Conservation (phyloP, 2,329 filamentous ascomycete genomes). For the Pyrenophora tritici-repentis region DNA sequence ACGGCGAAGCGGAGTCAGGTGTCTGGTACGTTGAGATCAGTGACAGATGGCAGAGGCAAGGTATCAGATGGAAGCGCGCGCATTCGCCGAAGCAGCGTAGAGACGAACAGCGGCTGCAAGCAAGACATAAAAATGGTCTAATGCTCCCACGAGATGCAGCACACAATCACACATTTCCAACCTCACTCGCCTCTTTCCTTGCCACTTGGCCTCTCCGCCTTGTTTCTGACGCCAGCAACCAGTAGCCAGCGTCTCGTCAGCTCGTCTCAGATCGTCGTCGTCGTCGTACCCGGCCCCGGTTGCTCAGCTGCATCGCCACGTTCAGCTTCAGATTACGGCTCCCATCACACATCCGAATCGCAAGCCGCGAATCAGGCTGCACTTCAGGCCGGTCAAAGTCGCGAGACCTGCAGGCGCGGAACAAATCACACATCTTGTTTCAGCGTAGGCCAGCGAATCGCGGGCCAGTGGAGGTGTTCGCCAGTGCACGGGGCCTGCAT, state of each 20-base stretch:
- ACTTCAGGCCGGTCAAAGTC: slow-evolving; percentile 17
- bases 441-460: slow-evolving; percentile 30
- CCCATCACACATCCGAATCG: slow-evolving; percentile 31
- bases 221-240: slow-evolving; percentile 22
- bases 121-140: slow-evolving; percentile 41
- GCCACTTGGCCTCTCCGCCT: slow-evolving; percentile 5
- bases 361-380: slow-evolving; percentile 34
- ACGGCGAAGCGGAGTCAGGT: slow-evolving; percentile 39
- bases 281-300: slow-evolving; percentile 23
- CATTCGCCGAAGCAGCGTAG: slow-evolving; percentile 34
- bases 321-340: slow-evolving; percentile 23
- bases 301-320: slow-evolving; percentile 28
- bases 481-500: slow-evolving; percentile 25
- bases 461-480: slow-evolving; percentile 18
- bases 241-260: slow-evolving; percentile 35
- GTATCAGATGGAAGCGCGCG: slow-evolving; percentile 46
- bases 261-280: slow-evolving; percentile 9
- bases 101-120: slow-evolving; percentile 43
- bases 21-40: not conserved
- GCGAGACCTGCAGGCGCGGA: slow-evolving; percentile 42
- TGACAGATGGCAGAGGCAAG: slow-evolving; percentile 5
- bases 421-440: slow-evolving; percentile 46
- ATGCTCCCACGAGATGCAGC: slow-evolving; percentile 12
- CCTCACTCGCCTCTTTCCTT: too few species aligned
- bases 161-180: too few species aligned